These are phyloP conservation scores for Rubus idaeus DNA, from an alignment of 306 rosid genomes.

Conservation along the genomic window DNA sequence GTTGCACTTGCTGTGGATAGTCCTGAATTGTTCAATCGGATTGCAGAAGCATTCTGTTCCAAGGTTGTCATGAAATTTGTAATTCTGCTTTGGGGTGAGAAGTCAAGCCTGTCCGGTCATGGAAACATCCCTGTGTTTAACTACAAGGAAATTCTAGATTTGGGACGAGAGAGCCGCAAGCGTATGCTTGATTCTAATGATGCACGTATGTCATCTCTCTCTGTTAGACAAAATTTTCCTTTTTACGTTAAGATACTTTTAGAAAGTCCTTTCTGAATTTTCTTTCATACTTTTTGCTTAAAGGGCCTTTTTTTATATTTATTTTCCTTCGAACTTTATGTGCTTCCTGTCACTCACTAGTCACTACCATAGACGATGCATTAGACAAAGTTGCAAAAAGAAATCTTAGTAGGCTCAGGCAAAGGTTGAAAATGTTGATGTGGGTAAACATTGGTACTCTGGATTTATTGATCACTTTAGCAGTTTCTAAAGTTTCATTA, in stretches of 20 bases:
- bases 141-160: conserved; percentile 57
- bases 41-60: conserved; percentile 51
- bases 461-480: not conserved
- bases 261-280: not conserved
- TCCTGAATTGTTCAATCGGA: conserved; percentile 74
- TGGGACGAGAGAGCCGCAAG: conserved; percentile 66
- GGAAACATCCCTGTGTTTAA: conserved; percentile 52
- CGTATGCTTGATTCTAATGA: conserved; percentile 41
- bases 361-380: not conserved
- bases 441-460: no score
- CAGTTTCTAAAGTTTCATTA: no score
- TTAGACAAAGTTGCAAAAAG: not conserved
- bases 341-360: no score
- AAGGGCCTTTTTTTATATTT: not conserved
- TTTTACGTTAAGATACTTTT: not conserved
- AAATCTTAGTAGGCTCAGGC: no score
- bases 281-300: not conserved
- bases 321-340: not conserved
- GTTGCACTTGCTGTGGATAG: conserved; percentile 82
- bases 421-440: no score
- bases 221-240: conserved; percentile 8
- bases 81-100: conserved; percentile 95
- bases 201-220: conserved; percentile 51
- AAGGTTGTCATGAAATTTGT: conserved; percentile 62
- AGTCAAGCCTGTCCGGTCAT: conserved; percentile 47